phyloP scores from a whole-genome alignment of 129 eudicot genomes.

The Helianthus tuberosus region DNA sequence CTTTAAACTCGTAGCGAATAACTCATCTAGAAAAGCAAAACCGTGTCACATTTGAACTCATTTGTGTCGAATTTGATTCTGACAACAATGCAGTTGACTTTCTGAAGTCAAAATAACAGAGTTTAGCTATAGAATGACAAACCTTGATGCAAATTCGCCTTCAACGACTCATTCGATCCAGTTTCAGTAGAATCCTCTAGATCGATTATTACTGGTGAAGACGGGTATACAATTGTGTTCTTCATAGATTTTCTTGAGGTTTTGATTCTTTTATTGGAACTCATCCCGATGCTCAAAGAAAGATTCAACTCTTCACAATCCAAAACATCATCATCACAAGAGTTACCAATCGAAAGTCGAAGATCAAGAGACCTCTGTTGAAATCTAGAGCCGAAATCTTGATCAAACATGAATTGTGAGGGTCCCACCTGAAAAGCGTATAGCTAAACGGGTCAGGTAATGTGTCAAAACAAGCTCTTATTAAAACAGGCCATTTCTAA shows the following conservation, averaged over 20 bases:
- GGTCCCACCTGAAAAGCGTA: constrained; percentile 41
- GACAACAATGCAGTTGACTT: neutral
- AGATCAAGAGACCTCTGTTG: constrained; percentile 37
- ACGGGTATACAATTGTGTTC: constrained; percentile 25
- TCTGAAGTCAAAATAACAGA: neutral
- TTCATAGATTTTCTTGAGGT: constrained; percentile 24
- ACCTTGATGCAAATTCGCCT: constrained; percentile 29
- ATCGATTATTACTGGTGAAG: constrained; percentile 38
- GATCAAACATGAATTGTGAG: constrained; percentile 21
- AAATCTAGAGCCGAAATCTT: constrained; percentile 28
- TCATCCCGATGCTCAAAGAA: constrained; percentile 48
- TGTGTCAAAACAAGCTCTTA: neutral
- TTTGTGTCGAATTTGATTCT: neutral
- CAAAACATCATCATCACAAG: constrained; percentile 19
- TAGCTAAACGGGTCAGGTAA: neutral
- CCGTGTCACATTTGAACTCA: neutral
- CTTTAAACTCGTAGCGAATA: neutral
- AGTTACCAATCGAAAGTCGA: constrained; percentile 27
- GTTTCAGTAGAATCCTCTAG: constrained; percentile 45
- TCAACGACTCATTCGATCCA: constrained; percentile 15
- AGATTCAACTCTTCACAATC: constrained; percentile 49
- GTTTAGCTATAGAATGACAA: constrained; percentile 8
- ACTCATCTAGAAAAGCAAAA: neutral
- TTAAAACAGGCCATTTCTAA: neutral
- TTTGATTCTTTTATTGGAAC: constrained; percentile 31